These are phyloP conservation scores for Penicillium coffeae DNA, from an alignment of 495 filamentous ascomycete species.

Conservation along the genomic window DNA sequence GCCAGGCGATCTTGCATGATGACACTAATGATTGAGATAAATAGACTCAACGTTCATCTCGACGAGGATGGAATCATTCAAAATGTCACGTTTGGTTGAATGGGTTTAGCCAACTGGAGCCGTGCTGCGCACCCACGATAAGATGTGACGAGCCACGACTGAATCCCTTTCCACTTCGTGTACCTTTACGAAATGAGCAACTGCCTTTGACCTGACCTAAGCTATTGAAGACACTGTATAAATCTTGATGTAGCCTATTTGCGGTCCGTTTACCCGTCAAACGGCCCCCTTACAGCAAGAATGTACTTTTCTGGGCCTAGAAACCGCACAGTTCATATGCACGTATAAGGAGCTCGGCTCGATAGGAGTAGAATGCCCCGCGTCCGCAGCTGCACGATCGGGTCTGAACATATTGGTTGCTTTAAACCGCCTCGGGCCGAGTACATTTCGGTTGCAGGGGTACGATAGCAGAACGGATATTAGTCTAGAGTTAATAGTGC, in stretches of 20 bases:
- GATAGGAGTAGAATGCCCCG: too few species aligned
- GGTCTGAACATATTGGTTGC: not conserved
- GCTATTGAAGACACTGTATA: too few species aligned
- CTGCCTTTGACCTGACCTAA: too few species aligned
- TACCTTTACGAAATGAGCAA: too few species aligned
- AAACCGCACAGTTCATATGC: too few species aligned
- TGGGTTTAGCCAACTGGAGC: not conserved
- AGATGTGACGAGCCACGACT: not conserved
- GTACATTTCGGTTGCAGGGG: not conserved
- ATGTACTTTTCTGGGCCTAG: too few species aligned
- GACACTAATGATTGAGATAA: not conserved
- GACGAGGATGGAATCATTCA: constrained; percentile 69
- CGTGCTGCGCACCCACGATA: not conserved
- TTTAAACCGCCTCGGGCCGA: not conserved
- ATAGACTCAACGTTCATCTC: constrained; percentile 68
- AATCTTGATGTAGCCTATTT: too few species aligned
- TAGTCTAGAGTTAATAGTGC: not conserved
- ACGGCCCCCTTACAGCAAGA: too few species aligned
- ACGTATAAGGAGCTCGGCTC: too few species aligned
- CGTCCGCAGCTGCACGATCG: not conserved
- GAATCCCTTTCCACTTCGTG: not conserved
- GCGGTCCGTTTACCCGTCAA: too few species aligned
- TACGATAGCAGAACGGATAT: not conserved
- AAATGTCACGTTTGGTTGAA: constrained; percentile 52
- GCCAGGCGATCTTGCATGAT: constrained; percentile 2